Base-by-base conservation (phyloP, 2,329 filamentous ascomycete genomes). In the Colletotrichum sp. region DNA sequence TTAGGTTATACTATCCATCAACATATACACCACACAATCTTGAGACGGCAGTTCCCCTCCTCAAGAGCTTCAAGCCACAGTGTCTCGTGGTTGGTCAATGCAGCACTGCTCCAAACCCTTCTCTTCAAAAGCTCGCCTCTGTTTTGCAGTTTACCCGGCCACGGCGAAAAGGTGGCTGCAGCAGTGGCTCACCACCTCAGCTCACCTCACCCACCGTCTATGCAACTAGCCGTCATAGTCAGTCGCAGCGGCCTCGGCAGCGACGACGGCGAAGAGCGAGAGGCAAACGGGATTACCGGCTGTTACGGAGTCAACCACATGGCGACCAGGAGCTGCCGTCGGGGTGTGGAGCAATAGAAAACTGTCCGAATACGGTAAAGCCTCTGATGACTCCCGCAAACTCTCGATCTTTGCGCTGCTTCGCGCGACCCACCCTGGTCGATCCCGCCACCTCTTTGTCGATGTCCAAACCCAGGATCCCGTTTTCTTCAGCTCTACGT, bases 381-480 rank as follows among this genome's bases (percentile, higher is more conserved):
- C 57, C n/a, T 36, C 63, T 75, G 64, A 75, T 75, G 73, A 59
- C 73, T 48, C 18, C 69, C 59, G 69, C 73, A 68, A 75, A 73
- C 64, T 73, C 70, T 75, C 73, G 73, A 75, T 75, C 64, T 28
- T 57, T 39, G 70, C 39, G 70, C 64, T 48, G 63, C 21, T 21
- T 18, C 30, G 39, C 32, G 71, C 48, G 26, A 59, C 32, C 18
- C 30, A n/a, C 26, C 61, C 28, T 9, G n/a, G 26, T 30, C 64
- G 73, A 75, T 75, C 32, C 24, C 57, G n/a, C 57, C 63, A 52
- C 32, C 4, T 10, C 14, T 65, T 68, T 21, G 28, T 14, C 64
- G 73, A 75, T 75, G 28, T 18, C 28, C 32, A 52, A 64, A 26
- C 28, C 18, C 32, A 48, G 34, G 69, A 43, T 43, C 63, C 73